A percentile compares a stretch with the other conserved stretches of the same genome.
phyloP scores from a whole-genome alignment of 805 yeast genomes.

The Nadsonia fulvescens region DNA sequence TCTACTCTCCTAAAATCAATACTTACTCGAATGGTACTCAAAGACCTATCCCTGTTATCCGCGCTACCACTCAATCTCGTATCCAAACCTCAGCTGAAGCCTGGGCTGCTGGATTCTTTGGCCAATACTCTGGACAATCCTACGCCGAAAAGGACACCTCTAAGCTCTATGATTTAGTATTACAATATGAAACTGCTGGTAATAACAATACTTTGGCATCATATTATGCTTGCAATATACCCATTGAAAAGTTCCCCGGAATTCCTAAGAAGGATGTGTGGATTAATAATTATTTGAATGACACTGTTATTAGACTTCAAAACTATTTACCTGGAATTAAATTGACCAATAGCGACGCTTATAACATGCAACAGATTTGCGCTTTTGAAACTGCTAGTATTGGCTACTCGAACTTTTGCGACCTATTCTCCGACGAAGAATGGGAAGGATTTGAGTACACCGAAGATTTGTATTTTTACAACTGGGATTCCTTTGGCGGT shows the following conservation, averaged over 20 bases:
- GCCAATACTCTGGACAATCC: constrained; percentile 18
- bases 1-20: constrained; percentile 16
- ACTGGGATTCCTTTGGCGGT: constrained; percentile 44
- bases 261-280: constrained; percentile 15
- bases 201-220: constrained; percentile 22
- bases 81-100: constrained; percentile 23
- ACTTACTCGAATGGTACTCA: constrained; percentile 17
- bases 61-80: constrained; percentile 23
- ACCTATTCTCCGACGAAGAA: constrained; percentile 49
- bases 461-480: constrained; percentile 40
- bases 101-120: constrained; percentile 28
- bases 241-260: constrained; percentile 14
- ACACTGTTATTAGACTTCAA: constrained; percentile 39
- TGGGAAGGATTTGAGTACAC: constrained; percentile 44
- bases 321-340: constrained; percentile 31
- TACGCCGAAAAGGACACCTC: constrained; percentile 13
- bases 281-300: constrained; percentile 27
- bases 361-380: constrained; percentile 39
- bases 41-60: constrained; percentile 18
- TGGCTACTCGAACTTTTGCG: constrained; percentile 53
- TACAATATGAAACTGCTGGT: constrained; percentile 18
- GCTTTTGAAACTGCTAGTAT: constrained; percentile 57
- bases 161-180: constrained; percentile 18
- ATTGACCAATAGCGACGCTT: constrained; percentile 31
- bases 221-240: constrained; percentile 18